Base-by-base conservation (phyloP, 371 early-diverging fungal species). In the Circinella umbellata region DNA sequence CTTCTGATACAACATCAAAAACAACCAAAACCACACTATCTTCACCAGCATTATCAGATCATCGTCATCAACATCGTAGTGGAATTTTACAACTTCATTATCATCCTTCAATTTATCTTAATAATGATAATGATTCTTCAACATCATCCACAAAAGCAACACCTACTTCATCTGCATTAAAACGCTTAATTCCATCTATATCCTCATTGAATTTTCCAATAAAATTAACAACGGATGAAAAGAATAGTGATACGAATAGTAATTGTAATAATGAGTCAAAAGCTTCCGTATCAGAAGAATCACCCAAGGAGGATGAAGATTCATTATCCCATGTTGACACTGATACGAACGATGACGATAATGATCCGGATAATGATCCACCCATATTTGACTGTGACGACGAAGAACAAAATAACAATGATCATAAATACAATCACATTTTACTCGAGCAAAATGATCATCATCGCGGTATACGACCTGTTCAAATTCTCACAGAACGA, bases 181-280 rank as follows among this genome's bases (percentile, higher is more conserved):
- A 78, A 57, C 69, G 67, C 15, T 61, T 78, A 14, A 76, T 81
- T 62, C 81, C 81, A 18, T 81, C 81, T 3, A 39, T 81, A 0
- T 81, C 81, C 8, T 63, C 70, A 38, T 70, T 81, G 39, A 75
- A 78, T 63, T 60, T 78, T 15, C 77, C 81, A 3, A 48, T 54
- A 13, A 38, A 5, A 17, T 0, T 27, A 17, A 9, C n/a, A 57
- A 11, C 57, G 1, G 17, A 15, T 27, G 27, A 27, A 27, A 27
- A 1, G 27, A 27, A 27, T 27, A 27, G 27, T 27, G 27, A 27
- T 20, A 14, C 34, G 59, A 35, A 46, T n/a, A n/a, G n/a, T n/a
- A n/a, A n/a, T n/a, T n/a, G n/a, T n/a, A n/a, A n/a, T n/a, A 34
- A 51, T 34, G 3, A 39, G 35, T n/a, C 11, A 34, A 61, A 27